Base-by-base conservation (phyloP, 2,329 filamentous ascomycete species). In the Cadophora luteo-olivacea region DNA sequence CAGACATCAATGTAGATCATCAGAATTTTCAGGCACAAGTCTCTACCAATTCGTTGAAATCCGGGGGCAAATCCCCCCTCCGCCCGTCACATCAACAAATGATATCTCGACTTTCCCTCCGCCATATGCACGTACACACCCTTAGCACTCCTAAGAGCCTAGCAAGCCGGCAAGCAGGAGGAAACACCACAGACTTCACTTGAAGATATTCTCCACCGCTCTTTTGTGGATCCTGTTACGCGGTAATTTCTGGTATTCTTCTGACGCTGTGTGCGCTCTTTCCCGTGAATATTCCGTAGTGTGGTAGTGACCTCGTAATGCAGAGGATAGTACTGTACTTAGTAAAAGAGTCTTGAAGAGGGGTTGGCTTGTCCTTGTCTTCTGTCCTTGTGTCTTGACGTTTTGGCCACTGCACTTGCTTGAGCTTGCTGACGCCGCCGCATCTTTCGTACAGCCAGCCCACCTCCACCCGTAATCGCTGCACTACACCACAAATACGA, bases 1-100 rank as follows among this genome's bases (percentile, higher is more conserved):
- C 48, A 49, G 24, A 57, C 60, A 61, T 67, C 66, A 51, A 65
- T 71, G 72, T 58, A 70, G 72, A 72, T 74, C 72, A 67, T 62
- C 58, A 51, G 63, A 68, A 58, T 55, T 62, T 66, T 65, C 73
- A 73, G 70, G 72, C 68, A 76, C 72, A 29, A 49, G 12, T 38
- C 41, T 66, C 32, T 52, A 71, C 64, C 64, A 64, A 73, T 73
- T 73, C 70, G 72, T 55, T 68, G 60, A 60, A 71, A 69, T 61
- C 64, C 51, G 60, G 71, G 68, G 67, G 67, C 22, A 61, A 48
- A 48, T 48, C 33, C 22, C 58, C 25, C 52, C 38, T 25, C 55
- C 45, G n/a, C 25, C 19, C 58, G 51, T 48, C 25, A 49, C 25
- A 24, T 57, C 29, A 58, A 64, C 66, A 48, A 64, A 63, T 68